These are phyloP conservation scores for Blastocladiella emersonii DNA, from an alignment of 371 early-diverging fungal species.

Conservation along the genomic window DNA sequence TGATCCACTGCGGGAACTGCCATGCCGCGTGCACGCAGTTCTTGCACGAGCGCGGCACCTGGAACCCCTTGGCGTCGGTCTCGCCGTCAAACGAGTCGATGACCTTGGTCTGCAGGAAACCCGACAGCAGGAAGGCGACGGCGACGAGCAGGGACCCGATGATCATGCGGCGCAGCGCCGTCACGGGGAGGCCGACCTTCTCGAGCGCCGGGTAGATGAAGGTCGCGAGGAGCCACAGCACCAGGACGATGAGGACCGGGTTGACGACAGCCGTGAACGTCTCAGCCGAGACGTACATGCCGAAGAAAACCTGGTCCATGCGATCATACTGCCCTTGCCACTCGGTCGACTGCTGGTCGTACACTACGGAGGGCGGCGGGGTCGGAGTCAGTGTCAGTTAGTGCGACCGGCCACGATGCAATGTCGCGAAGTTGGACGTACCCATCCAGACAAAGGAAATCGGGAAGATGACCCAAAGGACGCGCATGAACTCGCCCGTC, in stretches of 20 bases:
- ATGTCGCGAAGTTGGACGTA: too few species aligned
- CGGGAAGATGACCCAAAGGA: slow-evolving; percentile 27
- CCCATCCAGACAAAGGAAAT: slow-evolving; percentile 41
- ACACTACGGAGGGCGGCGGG: too few species aligned
- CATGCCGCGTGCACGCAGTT: slow-evolving; percentile 19
- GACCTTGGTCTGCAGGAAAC: slow-evolving; percentile 20
- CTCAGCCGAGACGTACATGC: slow-evolving; percentile 9
- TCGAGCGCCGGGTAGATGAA: slow-evolving; percentile 34
- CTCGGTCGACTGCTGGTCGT: slow-evolving; percentile 34
- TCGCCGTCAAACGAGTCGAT: slow-evolving; percentile 14
- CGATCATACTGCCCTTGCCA: slow-evolving; percentile 34
- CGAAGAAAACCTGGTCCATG: slow-evolving; percentile 18
- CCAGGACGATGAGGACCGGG: slow-evolving; percentile 30
- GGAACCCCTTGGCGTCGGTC: background rate
- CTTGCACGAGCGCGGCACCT: slow-evolving; percentile 11
- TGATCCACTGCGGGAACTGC: slow-evolving; percentile 48
- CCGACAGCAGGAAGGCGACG: slow-evolving; percentile 23
- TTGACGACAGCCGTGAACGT: slow-evolving; percentile 19
- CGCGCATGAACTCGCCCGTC: slow-evolving; percentile 25
- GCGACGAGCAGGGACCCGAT: slow-evolving; percentile 23
- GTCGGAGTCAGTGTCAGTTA: too few species aligned
- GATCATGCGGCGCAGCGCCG: slow-evolving; percentile 34
- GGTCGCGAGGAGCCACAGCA: slow-evolving; percentile 41
- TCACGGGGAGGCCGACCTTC: slow-evolving; percentile 20
- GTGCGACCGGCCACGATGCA: too few species aligned